phyloP scores from a whole-genome alignment of 495 filamentous ascomycete genomes.

The Neurospora sp. region DNA sequence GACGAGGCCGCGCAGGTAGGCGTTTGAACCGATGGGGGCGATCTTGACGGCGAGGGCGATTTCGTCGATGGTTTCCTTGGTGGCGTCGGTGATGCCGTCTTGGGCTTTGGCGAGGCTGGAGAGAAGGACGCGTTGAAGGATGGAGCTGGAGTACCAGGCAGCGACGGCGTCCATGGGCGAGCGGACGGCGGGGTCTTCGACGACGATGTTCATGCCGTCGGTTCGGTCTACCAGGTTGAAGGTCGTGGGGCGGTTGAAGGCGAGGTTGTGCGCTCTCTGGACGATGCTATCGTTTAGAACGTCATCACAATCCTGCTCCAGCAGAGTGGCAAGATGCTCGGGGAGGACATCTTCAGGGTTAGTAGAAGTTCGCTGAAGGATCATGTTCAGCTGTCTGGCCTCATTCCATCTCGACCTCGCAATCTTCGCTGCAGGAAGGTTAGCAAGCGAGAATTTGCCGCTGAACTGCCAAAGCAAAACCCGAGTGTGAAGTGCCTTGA shows the following conservation, averaged over 20 bases:
- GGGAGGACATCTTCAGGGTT: constrained; percentile 58
- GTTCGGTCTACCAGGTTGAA: constrained; percentile 50
- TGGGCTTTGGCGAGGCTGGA: constrained; percentile 39
- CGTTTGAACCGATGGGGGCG: constrained; percentile 71
- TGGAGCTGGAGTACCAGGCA: constrained; percentile 76
- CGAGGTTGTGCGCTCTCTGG: constrained; percentile 82
- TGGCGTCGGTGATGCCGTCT: constrained; percentile 24
- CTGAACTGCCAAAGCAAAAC: constrained; percentile 73
- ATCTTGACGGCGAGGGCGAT: constrained; percentile 59
- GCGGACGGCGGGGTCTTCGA: constrained; percentile 76
- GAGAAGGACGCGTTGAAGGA: constrained; percentile 61
- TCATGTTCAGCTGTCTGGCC: constrained; percentile 55
- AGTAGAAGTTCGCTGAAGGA: constrained; percentile 21
- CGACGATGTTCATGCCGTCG: constrained; percentile 71
- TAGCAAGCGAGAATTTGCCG: constrained; percentile 16
- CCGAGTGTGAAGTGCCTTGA: constrained; percentile 85
- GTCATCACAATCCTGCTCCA: constrained; percentile 67
- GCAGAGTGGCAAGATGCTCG: constrained; percentile 59
- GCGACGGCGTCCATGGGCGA: constrained; percentile 84
- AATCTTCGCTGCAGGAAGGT: constrained; percentile 50
- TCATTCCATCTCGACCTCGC: constrained; percentile 73
- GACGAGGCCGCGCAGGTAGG: constrained; percentile 68
- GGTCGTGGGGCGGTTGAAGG: constrained; percentile 72
- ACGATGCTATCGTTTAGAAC: constrained; percentile 68
- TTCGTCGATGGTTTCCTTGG: constrained; percentile 37